Conservation (phyloP, 179 eudicot species). For the Corrigiola litoralis region DNA sequence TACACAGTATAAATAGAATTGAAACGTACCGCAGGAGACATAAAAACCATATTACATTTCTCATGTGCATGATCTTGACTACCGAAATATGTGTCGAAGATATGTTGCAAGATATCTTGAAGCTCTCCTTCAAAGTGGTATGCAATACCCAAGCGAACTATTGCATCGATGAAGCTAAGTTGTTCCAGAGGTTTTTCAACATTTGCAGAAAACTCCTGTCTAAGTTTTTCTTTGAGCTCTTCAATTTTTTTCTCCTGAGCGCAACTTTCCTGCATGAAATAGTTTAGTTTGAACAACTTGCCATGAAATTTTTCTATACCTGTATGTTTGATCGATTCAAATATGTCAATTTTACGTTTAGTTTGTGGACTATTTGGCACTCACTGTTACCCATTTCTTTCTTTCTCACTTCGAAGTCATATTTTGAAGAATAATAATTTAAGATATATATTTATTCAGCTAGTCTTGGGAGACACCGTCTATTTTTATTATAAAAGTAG, state of each 20-base stretch:
- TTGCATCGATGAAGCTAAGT: conserved; percentile 28
- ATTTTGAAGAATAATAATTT: too few species aligned
- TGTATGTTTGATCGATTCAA: too few species aligned
- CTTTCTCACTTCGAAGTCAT: too few species aligned
- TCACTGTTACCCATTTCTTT: too few species aligned
- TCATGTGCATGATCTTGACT: background rate
- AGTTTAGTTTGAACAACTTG: too few species aligned
- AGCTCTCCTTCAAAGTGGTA: conserved; percentile 39
- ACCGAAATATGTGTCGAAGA: background rate
- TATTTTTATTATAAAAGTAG: too few species aligned
- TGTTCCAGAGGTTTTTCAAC: background rate
- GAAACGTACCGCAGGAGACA: conserved; percentile 23
- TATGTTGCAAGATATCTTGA: conserved; percentile 2
- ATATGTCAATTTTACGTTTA: too few species aligned
- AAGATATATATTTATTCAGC: too few species aligned
- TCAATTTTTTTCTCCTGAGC: conserved; percentile 17
- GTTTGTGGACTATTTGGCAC: too few species aligned
- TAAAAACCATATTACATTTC: conserved; percentile 25
- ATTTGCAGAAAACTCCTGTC: background rate
- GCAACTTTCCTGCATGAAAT: too few species aligned
- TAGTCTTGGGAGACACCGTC: too few species aligned
- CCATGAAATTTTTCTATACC: too few species aligned
- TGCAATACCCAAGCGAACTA: conserved; percentile 36
- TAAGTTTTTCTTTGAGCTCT: conserved; percentile 5
- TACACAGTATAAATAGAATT: background rate